These are phyloP conservation scores for Tephrocybe sp. DNA, from an alignment of 768 basidiomycete species.

Conservation along the genomic window DNA sequence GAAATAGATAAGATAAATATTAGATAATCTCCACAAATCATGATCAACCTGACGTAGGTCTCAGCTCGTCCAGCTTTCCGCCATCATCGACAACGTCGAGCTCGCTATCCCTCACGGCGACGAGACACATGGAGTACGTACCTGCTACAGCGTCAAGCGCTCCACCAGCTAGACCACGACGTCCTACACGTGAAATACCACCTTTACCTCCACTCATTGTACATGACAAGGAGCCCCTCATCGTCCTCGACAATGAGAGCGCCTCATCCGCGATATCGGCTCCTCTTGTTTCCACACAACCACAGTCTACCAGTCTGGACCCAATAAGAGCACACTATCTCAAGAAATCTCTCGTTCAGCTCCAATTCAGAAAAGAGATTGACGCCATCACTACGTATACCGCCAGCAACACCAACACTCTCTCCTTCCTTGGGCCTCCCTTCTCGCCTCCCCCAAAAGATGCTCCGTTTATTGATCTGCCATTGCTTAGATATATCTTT, in stretches of 20 bases:
- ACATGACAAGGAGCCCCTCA: constrained; percentile 5
- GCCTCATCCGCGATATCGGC: neutral
- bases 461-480: constrained; percentile 65
- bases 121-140: too few relatives aligned
- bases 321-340: constrained; percentile 96
- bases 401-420: constrained; percentile 51
- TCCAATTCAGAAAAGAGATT: constrained; percentile 83
- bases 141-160: neutral
- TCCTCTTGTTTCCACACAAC: neutral
- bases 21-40: constrained; percentile 2
- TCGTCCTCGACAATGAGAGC: neutral
- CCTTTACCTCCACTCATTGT: constrained; percentile 8
- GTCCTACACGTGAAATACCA: constrained; percentile 18
- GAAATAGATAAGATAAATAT: constrained; percentile 4
- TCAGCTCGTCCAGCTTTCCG: neutral
- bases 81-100: constrained; percentile 10
- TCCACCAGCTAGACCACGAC: constrained; percentile 10
- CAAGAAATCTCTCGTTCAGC: constrained; percentile 90
- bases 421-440: constrained; percentile 87
- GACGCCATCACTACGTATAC: constrained; percentile 54
- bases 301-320: constrained; percentile 47
- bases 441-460: constrained; percentile 71
- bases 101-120: neutral
- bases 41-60: constrained; percentile 16
- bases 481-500: constrained; percentile 87